phyloP scores from a whole-genome alignment of 768 basidiomycete genomes.

The Tremella fuciformis region DNA sequence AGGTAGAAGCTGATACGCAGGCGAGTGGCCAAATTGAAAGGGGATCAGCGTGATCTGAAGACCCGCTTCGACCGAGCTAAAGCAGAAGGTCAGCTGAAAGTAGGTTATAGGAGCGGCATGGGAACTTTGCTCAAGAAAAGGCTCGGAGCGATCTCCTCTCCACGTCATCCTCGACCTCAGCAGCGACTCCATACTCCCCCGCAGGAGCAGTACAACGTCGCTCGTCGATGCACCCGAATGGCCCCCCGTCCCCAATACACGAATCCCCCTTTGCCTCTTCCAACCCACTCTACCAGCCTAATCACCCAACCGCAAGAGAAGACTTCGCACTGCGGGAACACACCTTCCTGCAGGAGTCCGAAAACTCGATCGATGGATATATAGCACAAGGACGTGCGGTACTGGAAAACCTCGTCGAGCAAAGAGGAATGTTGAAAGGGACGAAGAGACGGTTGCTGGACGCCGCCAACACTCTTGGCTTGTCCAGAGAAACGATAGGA shows the following conservation, averaged over 20 bases:
- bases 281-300: constrained; percentile 56
- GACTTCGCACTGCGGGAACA: constrained; percentile 82
- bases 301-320: constrained; percentile 61
- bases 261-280: constrained; percentile 77
- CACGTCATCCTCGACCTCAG: constrained; percentile 22
- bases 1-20: constrained; percentile 54
- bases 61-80: constrained; percentile 78
- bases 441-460: constrained; percentile 80
- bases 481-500: constrained; percentile 89
- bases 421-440: constrained; percentile 85
- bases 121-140: constrained; percentile 10
- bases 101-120: constrained; percentile 6
- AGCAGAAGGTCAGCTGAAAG: constrained; percentile 44
- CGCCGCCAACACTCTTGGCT: constrained; percentile 88
- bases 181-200: constrained; percentile 50
- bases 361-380: constrained; percentile 80
- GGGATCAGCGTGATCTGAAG: constrained; percentile 79
- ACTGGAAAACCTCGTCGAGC: constrained; percentile 85
- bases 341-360: constrained; percentile 78
- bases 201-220: constrained; percentile 37
- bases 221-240: constrained; percentile 28
- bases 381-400: constrained; percentile 88
- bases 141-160: constrained; percentile 36
- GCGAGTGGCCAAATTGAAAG: constrained; percentile 86
- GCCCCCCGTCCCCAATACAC: constrained; percentile 57